phyloP scores from a whole-genome alignment of 2,329 filamentous ascomycete species.

The Metarhizium robertsii region DNA sequence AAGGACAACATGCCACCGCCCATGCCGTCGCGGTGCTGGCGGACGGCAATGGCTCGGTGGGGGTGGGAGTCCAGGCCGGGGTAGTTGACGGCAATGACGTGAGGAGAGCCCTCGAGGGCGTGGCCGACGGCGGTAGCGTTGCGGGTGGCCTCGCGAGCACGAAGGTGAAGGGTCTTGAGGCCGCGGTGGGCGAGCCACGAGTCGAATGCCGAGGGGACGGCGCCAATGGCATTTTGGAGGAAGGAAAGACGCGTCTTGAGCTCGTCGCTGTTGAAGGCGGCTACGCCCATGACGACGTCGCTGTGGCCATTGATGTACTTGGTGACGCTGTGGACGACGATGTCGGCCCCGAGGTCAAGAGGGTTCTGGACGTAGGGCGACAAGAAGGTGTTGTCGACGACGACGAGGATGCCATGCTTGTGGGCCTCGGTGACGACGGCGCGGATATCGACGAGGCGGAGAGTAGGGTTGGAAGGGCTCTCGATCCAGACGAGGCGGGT shows the following conservation, averaged over 20 bases:
- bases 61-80: slow-evolving; percentile 83
- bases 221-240: slow-evolving; percentile 95
- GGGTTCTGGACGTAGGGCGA: slow-evolving; percentile 96
- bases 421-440: slow-evolving; percentile 78
- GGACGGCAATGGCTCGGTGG: slow-evolving; percentile 72
- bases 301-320: slow-evolving; percentile 99
- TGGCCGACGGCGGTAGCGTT: slow-evolving; percentile 74
- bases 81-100: slow-evolving; percentile 90
- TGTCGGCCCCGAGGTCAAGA: slow-evolving; percentile 87
- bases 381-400: slow-evolving; percentile 99
- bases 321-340: slow-evolving; percentile 93
- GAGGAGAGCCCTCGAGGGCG: slow-evolving; percentile 67
- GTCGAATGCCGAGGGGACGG: slow-evolving; percentile 90
- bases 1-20: slow-evolving; percentile 97
- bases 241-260: slow-evolving; percentile 73
- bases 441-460: slow-evolving; percentile 86
- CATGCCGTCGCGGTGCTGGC: slow-evolving; percentile 90
- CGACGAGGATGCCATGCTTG: slow-evolving; percentile 79
- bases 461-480: slow-evolving; percentile 86
- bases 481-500: slow-evolving; percentile 97
- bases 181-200: slow-evolving; percentile 97
- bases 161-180: slow-evolving; percentile 91
- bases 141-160: slow-evolving; percentile 71
- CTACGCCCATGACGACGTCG: slow-evolving; percentile 96
- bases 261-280: slow-evolving; percentile 82